These are phyloP conservation scores for Erodium maritimum DNA, from an alignment of 345 rosid genomes.

Conservation along the genomic window DNA sequence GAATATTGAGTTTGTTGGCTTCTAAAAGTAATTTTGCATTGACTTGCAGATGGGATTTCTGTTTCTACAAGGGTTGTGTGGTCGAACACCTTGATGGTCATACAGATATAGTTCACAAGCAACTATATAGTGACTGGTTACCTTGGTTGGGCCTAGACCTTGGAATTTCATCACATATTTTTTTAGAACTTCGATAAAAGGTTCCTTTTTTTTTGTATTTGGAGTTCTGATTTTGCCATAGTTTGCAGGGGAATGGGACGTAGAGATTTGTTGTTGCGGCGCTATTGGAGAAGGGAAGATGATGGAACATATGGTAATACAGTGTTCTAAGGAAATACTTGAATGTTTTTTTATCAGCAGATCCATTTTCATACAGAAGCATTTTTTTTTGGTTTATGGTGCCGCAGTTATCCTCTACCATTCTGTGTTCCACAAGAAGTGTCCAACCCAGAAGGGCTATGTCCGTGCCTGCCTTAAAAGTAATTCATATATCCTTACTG, in stretches of 20 bases:
- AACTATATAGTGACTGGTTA: slow-evolving; percentile 67
- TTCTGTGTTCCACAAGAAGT: slow-evolving; percentile 72
- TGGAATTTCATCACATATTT: neutral
- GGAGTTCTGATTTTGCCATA: neutral
- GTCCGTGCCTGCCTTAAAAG: slow-evolving; percentile 86
- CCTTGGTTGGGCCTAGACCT: slow-evolving; percentile 42
- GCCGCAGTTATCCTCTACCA: slow-evolving; percentile 72
- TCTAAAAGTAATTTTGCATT: slow-evolving; percentile 3
- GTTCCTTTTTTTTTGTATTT: neutral
- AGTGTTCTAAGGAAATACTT: slow-evolving; percentile 1
- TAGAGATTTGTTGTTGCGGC: slow-evolving; percentile 66
- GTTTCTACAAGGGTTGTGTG: slow-evolving; percentile 51
- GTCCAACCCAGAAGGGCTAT: slow-evolving; percentile 62
- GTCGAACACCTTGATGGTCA: slow-evolving; percentile 94
- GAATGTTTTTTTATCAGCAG: slow-evolving; percentile 3
- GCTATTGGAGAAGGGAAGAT: slow-evolving; percentile 95
- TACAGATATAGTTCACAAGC: slow-evolving; percentile 58
- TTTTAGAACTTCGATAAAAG: neutral
- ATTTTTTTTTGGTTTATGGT: slow-evolving; percentile 12
- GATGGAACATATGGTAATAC: slow-evolving; percentile 86
- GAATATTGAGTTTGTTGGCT: neutral
- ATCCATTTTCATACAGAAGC: neutral
- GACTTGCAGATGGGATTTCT: slow-evolving; percentile 82
- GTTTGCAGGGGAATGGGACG: slow-evolving; percentile 57
- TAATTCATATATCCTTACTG: slow-evolving; percentile 33